These are phyloP conservation scores for Pestalotiopsis sp. DNA, from an alignment of 2,329 filamentous ascomycete species.

Conservation along the genomic window DNA sequence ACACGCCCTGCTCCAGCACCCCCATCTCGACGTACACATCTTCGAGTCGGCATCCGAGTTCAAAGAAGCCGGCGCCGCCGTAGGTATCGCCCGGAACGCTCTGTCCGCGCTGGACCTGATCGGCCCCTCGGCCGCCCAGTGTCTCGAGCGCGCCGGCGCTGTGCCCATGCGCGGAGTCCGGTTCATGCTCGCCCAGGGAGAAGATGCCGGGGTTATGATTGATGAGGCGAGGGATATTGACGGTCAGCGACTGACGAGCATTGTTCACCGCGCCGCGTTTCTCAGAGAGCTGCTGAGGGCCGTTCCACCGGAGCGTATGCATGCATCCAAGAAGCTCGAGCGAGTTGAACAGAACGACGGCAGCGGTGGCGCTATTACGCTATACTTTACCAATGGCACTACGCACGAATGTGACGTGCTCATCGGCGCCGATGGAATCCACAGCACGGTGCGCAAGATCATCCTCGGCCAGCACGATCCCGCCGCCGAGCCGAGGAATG, in stretches of 20 bases:
- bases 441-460: slow-evolving; percentile 6
- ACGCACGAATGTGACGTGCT: slow-evolving; percentile 16
- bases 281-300: slow-evolving; percentile 20
- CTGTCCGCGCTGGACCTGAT: slow-evolving; percentile 15
- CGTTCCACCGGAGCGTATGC: slow-evolving; percentile 16
- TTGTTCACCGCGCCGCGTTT: slow-evolving; percentile 21
- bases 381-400: neutral
- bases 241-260: slow-evolving; percentile 15
- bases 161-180: slow-evolving; percentile 12
- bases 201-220: neutral
- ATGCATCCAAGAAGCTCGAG: slow-evolving; percentile 15
- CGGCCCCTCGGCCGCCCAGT: slow-evolving; percentile 3
- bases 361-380: neutral
- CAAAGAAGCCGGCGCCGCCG: slow-evolving; percentile 17
- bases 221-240: slow-evolving; percentile 14
- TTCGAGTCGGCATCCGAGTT: slow-evolving; percentile 18
- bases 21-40: slow-evolving; percentile 19
- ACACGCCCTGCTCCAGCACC: slow-evolving; percentile 12
- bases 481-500: slow-evolving; percentile 21
- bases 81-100: slow-evolving; percentile 14
- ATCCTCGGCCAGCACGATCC: slow-evolving; percentile 17
- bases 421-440: slow-evolving; percentile 15
- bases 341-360: neutral
- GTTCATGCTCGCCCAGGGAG: slow-evolving; percentile 15
- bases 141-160: slow-evolving; percentile 16